Percentiles rank a stretch among this genome's conserved stretches.
phyloP scores from a whole-genome alignment of 768 basidiomycete species.

The Boletus reticulatus region DNA sequence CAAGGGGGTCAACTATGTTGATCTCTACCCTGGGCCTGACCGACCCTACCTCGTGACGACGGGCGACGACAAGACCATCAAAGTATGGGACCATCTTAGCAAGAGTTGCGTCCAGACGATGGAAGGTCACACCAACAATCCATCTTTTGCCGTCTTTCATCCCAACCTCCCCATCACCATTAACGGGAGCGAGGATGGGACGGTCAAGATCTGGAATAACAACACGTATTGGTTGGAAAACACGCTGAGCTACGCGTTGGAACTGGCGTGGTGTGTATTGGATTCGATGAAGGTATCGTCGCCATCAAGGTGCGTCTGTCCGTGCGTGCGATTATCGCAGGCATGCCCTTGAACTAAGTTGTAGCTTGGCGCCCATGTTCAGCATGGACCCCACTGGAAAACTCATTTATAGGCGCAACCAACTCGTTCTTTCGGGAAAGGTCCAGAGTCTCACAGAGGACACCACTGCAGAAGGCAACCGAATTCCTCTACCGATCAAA shows the following conservation, averaged over 20 bases:
- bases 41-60: conserved; percentile 96
- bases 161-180: conserved; percentile 90
- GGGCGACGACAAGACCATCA: conserved; percentile 96
- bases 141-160: conserved; percentile 96
- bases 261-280: conserved; percentile 97
- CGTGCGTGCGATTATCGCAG: background rate
- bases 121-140: conserved; percentile 97
- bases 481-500: conserved; percentile 73
- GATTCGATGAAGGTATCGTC: conserved; percentile 96
- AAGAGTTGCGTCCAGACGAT: conserved; percentile 98
- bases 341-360: background rate
- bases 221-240: conserved; percentile 95
- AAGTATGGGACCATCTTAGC: conserved; percentile 98
- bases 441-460: conserved; percentile 59
- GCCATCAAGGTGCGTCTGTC: conserved; percentile 70
- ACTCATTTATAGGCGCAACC: conserved; percentile 90
- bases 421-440: conserved; percentile 87
- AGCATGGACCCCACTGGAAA: conserved; percentile 96
- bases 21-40: conserved; percentile 97
- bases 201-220: conserved; percentile 97
- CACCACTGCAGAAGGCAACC: conserved; percentile 68
- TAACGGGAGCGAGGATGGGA: conserved; percentile 96
- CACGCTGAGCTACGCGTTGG: conserved; percentile 91
- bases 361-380: conserved; percentile 86
- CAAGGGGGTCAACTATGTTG: conserved; percentile 98